phyloP scores from a whole-genome alignment of 176 grass and related monocot species.

The Rhipidocladum racemiflorum region DNA sequence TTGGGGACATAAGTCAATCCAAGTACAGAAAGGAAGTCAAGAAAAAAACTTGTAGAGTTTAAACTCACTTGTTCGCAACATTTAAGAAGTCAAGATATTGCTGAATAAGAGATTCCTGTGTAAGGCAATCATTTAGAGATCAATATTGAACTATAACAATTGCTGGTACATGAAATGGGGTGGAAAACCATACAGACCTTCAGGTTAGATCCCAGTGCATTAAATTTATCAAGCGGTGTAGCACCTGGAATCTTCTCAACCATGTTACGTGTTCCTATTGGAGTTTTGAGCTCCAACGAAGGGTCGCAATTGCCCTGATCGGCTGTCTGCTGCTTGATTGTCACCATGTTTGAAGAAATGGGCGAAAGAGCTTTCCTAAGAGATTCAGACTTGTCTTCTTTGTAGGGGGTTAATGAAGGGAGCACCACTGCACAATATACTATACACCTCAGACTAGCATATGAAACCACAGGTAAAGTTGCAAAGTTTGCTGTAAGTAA shows the following conservation, averaged over 20 bases:
- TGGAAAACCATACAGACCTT: conserved; percentile 49
- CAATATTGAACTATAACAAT: conserved; percentile 17
- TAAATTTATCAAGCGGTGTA: conserved; percentile 79
- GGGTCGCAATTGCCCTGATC: conserved; percentile 18
- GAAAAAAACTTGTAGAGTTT: conserved; percentile 6
- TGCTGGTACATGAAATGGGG: neutral
- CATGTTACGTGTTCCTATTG: conserved; percentile 22
- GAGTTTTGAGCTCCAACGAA: conserved; percentile 51
- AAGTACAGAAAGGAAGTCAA: neutral
- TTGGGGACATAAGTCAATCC: neutral
- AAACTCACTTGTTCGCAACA: conserved; percentile 72
- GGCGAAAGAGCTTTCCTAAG: conserved; percentile 73
- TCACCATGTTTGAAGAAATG: conserved; percentile 57
- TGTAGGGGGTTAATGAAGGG: conserved; percentile 36
- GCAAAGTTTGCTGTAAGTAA: conserved; percentile 10
- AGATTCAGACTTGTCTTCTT: conserved; percentile 54
- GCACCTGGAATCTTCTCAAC: conserved; percentile 29
- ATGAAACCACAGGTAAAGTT: conserved; percentile 4
- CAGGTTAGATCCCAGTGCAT: conserved; percentile 49
- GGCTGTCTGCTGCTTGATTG: conserved; percentile 14
- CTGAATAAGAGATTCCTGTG: conserved; percentile 71
- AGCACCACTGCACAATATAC: conserved; percentile 27
- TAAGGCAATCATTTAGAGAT: conserved; percentile 9
- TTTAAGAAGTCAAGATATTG: conserved; percentile 84
- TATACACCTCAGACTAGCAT: neutral